Percentiles rank a stretch among this genome's conserved stretches.
Conservation (phyloP, 768 basidiomycete genomes). For the Hirschioporus abietinus region DNA sequence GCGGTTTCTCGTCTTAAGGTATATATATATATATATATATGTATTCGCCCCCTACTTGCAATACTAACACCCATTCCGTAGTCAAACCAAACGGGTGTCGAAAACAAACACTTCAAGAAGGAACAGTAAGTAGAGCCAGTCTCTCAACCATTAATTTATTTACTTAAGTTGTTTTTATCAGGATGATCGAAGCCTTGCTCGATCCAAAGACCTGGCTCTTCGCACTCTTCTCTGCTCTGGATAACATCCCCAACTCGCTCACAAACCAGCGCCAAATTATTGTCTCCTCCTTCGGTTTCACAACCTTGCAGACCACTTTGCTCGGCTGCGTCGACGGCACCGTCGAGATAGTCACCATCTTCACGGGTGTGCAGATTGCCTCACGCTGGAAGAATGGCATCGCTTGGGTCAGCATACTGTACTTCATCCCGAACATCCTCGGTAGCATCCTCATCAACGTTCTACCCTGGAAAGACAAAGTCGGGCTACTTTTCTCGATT, state of each 20-base stretch:
- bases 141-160: neutral
- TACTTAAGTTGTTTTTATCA: constrained; percentile 20
- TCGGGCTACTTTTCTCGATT: constrained; percentile 56
- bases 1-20: constrained; percentile 66
- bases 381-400: constrained; percentile 51
- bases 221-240: constrained; percentile 56
- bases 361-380: constrained; percentile 53
- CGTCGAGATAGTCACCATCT: constrained; percentile 67
- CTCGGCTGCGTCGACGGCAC: constrained; percentile 62
- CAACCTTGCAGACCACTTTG: constrained; percentile 58
- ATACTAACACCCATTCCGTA: constrained; percentile 17
- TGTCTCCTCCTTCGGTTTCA: constrained; percentile 62
- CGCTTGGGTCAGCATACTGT: constrained; percentile 58
- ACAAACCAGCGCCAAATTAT: constrained; percentile 65
- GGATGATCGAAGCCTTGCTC: constrained; percentile 60
- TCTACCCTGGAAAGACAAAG: constrained; percentile 58
- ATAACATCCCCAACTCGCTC: constrained; percentile 61
- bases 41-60: neutral
- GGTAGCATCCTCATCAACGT: constrained; percentile 59
- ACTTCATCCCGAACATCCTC: constrained; percentile 59
- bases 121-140: constrained; percentile 52
- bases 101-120: constrained; percentile 76
- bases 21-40: neutral
- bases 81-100: constrained; percentile 76
- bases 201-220: constrained; percentile 79